Base-by-base conservation (phyloP, 2,329 filamentous ascomycete genomes). In the Pseudogymnoascus sp. region DNA sequence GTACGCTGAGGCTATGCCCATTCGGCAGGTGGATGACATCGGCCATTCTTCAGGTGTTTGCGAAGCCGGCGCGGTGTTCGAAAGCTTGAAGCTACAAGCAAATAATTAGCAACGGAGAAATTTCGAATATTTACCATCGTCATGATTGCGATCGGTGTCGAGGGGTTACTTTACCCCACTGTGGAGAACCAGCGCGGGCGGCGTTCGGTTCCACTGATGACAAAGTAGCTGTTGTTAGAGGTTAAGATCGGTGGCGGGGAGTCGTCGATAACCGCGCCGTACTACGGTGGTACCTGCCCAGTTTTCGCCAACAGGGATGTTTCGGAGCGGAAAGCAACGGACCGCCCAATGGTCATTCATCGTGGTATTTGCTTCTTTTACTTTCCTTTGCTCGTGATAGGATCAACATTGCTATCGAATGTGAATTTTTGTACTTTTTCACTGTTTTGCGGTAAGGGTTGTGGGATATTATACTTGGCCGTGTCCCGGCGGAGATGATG, bases 1-100 rank as follows among this genome's bases (percentile, higher is more conserved):
- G 86, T 33, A 96, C 89, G 2, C 87, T 88, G 71, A 94, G 83
- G 66, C 82, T 87, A 76, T 94, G 91, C 71, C 92, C 93, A 76
- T 97, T 95, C 58, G 93, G 93, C 68, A 97, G 80, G 74, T 89
- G 84, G 64, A 92, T 80, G 55, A 83, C 73, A 58, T 60, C 67
- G 16, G 28, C 6, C 49, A 55, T 55, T 35, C 8, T 19, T 33
- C 28, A 22, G 9, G 11, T 55, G 28, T 14, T 55, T 22, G 49
- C 49, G 28, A 33, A 55, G 49, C 49, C 12, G 28, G 49, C 28
- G 16, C 49, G 9, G 28, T 14, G 25, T 55, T 7, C 16, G 28
- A 33, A 35, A n/a, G n/a, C 16, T 33, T 35, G 9, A 22, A 35
- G 49, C 28, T 35, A 19, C 49, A 55, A 5, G 28, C 49, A 55